Percentiles rank a stretch among this genome's conserved stretches.
Evolutionary conservation across 192 early-diverging fungal genomes (phyloP).

Genomic region (Physocladia obscura): DNA sequence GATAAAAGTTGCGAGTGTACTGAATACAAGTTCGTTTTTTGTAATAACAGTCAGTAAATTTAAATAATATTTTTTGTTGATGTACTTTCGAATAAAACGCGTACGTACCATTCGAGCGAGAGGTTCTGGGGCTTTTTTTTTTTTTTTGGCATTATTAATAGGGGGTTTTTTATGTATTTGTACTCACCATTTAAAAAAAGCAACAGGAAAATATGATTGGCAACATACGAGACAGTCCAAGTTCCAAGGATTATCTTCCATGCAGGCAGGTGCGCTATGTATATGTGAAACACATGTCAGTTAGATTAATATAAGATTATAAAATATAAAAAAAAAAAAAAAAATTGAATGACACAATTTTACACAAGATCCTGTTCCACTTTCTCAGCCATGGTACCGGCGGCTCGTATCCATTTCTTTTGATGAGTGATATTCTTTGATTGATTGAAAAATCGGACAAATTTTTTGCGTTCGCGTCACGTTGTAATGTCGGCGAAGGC

Average conservation of each 20-base stretch:
- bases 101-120: constrained; percentile 72
- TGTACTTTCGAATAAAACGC: background rate
- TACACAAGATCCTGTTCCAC: constrained; percentile 21
- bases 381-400: constrained; percentile 16
- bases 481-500: too few relatives aligned
- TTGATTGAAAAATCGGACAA: too few relatives aligned
- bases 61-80: constrained; percentile 17
- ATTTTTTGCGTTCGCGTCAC: too few relatives aligned
- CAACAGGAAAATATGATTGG: constrained; percentile 68
- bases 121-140: constrained; percentile 72
- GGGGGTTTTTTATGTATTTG: background rate
- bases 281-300: constrained; percentile 5
- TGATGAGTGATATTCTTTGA: constrained; percentile 11
- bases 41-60: constrained; percentile 7
- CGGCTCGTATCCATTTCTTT: constrained; percentile 24
- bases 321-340: constrained; percentile 4
- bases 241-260: constrained; percentile 77
- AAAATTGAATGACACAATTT: too few relatives aligned
- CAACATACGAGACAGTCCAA: constrained; percentile 62
- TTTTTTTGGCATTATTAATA: background rate
- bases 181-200: constrained; percentile 68
- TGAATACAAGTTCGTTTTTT: constrained; percentile 43
- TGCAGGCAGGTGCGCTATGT: constrained; percentile 51
- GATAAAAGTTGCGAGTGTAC: constrained; percentile 89
- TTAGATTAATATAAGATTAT: background rate